Base-by-base conservation (phyloP, 208 protist genomes). In the Porcisia deanei region DNA sequence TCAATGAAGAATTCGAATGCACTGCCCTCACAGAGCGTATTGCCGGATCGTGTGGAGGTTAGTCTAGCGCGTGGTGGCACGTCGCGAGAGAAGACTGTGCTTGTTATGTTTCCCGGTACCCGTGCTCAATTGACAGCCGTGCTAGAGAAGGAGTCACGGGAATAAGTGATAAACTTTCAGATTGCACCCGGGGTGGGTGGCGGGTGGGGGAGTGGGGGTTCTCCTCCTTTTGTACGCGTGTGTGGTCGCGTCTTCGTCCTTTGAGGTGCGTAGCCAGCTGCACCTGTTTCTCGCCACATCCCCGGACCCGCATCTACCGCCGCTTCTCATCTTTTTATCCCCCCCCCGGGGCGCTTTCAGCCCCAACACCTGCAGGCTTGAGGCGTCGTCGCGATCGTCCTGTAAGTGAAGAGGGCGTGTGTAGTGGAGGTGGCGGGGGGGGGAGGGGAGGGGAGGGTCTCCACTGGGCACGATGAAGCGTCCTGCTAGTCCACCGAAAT, bases 21-120 rank as follows among this genome's bases (percentile, higher is more conserved):
- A 20, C 22, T 43, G 41, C 63, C 22, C 7, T 52, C 41, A 22
- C 25, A 39, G 16, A 5, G 22, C 3, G 47, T 65, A 1, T 43
- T 79, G 2, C 73, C 82, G 10, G 71, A 68, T 6, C 83, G 90
- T 10, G 80, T 96, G 0, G 75, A 81, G 12, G 86, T 94, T 2
- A 75, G 79, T 22, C 75, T 96, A 10, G 78, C 86, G 59, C 81
- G 88, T 49, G 90, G 92, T 9, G 71, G 76, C 30, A 92, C 88
- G 1, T 89, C 86, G 39, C 80, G 89, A 22, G 73, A 83, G 67
- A 96, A 96, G 77, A 80, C 76, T 45, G 61, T 96, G 34, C 70
- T 84, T 16, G 73, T 91, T 3, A 47, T 72, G 64, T 93, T 93
- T 75, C 88, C 88, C 20, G 88, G 85, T 14, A 85, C 85, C 5